These are phyloP conservation scores for Leccinum fallax DNA, from an alignment of 1,284 basidiomycete genomes.

Conservation along the genomic window DNA sequence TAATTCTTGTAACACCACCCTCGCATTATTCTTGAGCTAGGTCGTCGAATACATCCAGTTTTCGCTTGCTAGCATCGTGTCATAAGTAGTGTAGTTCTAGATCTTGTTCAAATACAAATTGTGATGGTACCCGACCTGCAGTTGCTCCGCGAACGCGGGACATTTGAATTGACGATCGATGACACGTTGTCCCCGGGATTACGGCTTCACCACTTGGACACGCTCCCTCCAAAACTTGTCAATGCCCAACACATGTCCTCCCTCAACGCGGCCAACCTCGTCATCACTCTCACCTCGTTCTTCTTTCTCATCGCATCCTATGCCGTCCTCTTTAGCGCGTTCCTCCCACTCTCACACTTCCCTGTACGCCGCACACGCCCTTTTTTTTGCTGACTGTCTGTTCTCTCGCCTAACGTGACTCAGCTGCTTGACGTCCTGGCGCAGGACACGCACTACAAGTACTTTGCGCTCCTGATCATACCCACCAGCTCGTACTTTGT, in stretches of 20 bases:
- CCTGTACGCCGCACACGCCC: conserved; percentile 42
- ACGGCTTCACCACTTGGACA: conserved; percentile 27
- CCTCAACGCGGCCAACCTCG: conserved; percentile 48
- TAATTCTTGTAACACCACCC: conserved; percentile 38
- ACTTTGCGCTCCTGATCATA: conserved; percentile 76
- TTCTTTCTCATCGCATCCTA: conserved; percentile 65
- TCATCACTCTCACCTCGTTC: conserved; percentile 48
- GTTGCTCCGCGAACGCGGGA: conserved; percentile 12
- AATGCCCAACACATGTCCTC: conserved; percentile 21
- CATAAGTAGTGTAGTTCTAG: conserved; percentile 34
- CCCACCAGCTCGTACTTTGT: conserved; percentile 86
- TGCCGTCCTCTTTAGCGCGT: conserved; percentile 64
- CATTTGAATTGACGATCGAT: conserved; percentile 8
- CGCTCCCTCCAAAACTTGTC: conserved; percentile 11
- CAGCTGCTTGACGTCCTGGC: conserved; percentile 67
- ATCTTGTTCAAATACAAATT: conserved; percentile 24
- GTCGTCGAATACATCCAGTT: conserved; percentile 21
- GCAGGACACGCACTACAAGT: conserved; percentile 86
- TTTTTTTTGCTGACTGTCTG: background rate
- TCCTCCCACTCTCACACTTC: conserved; percentile 55
- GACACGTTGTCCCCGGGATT: conserved; percentile 33
- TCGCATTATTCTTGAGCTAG: conserved; percentile 10
- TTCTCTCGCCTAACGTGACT: conserved; percentile 12
- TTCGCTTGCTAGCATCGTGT: conserved; percentile 14
- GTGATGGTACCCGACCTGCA: conserved; percentile 1